Evolutionary conservation across 306 rosid genomes (phyloP).

Genomic region (Rosa rugosa): DNA sequence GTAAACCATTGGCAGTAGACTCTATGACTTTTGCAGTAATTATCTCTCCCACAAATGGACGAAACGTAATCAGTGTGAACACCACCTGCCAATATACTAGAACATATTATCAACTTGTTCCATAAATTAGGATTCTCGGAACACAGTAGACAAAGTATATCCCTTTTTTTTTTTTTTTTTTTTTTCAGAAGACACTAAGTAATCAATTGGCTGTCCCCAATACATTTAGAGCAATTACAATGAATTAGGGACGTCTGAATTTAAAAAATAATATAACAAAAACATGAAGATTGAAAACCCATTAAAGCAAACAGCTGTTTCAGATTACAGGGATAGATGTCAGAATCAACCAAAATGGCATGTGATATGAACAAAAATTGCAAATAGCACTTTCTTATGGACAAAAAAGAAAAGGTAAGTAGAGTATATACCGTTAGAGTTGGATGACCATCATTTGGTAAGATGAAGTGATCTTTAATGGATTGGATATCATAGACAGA

Average conservation of each 20-base stretch:
- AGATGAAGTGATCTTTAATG: slow-evolving; percentile 67
- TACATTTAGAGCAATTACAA: not conserved
- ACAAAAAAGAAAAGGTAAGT: not conserved
- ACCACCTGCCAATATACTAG: slow-evolving; percentile 50
- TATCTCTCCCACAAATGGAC: slow-evolving; percentile 76
- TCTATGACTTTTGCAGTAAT: slow-evolving; percentile 58
- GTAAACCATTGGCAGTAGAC: slow-evolving; percentile 57
- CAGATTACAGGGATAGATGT: not conserved
- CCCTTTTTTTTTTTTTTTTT: not conserved
- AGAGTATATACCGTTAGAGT: slow-evolving; percentile 53
- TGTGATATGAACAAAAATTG: not conserved
- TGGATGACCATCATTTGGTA: slow-evolving; percentile 74
- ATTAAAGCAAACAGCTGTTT: not conserved
- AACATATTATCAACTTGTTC: slow-evolving; percentile 16
- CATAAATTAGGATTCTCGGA: not conserved
- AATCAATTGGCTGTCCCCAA: not conserved
- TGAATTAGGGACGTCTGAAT: not conserved
- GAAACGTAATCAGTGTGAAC: slow-evolving; percentile 65
- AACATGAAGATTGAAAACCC: not conserved
- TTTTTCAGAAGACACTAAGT: not conserved
- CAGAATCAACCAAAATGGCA: not conserved
- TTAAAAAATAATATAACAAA: not conserved
- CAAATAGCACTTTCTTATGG: not conserved
- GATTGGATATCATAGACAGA: slow-evolving; percentile 73
- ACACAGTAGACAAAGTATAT: not conserved